Percentiles rank a stretch among this genome's conserved stretches.
phyloP scores from a whole-genome alignment of 257 asterid species.

The Mentha longifolia region DNA sequence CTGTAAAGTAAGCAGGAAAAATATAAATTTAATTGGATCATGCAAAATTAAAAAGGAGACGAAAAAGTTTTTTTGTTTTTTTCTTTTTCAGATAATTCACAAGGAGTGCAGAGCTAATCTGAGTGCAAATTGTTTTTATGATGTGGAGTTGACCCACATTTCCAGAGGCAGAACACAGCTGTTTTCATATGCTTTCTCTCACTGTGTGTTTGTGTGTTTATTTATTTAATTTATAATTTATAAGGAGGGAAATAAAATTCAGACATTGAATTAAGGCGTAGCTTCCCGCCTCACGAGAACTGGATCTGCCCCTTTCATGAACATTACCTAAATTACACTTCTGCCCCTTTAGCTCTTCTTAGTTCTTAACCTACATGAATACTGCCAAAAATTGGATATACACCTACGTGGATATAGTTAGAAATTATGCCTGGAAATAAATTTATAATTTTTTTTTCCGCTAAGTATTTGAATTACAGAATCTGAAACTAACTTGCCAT shows the following conservation, averaged over 20 bases:
- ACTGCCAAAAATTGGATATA: background rate
- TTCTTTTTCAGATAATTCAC: no score
- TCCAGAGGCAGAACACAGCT: conserved; percentile 22
- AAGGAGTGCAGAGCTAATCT: background rate
- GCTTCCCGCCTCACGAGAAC: conserved; percentile 19
- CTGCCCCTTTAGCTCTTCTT: background rate
- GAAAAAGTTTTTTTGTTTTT: no score
- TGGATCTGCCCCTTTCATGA: background rate
- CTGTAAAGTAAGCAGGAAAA: background rate
- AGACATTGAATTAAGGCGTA: conserved; percentile 24
- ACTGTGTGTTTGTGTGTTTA: no score
- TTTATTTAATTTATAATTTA: no score
- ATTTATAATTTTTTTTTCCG: no score
- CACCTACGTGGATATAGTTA: no score
- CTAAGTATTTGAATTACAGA: no score
- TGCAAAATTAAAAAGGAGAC: background rate
- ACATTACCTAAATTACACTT: background rate
- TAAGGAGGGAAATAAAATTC: background rate
- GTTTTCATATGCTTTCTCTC: background rate
- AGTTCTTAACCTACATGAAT: background rate
- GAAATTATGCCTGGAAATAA: no score
- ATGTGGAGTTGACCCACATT: conserved; percentile 16
- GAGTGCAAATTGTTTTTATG: background rate
- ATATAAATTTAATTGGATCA: background rate
- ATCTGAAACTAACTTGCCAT: no score